Conservation (phyloP, 345 rosid genomes). For the Linum trigynum region DNA sequence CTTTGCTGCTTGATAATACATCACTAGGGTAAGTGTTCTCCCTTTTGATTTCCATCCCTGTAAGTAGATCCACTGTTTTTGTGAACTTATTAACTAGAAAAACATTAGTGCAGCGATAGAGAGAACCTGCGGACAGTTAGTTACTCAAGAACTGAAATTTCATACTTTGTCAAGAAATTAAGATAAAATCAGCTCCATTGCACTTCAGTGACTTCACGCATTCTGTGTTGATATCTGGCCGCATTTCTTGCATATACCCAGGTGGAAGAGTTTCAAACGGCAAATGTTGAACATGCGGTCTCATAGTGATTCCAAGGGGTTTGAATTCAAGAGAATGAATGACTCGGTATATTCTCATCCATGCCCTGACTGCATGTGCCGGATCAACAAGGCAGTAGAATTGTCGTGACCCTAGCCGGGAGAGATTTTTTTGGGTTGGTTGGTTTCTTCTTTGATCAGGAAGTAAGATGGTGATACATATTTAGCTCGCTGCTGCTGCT, state of each 20-base stretch:
- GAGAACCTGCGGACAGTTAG: too few relatives aligned
- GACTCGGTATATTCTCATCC: slow-evolving; percentile 87
- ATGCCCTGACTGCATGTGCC: slow-evolving; percentile 98
- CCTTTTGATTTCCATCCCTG: slow-evolving; percentile 10
- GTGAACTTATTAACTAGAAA: neutral
- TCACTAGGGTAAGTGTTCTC: slow-evolving; percentile 54
- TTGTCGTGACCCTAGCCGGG: slow-evolving; percentile 24
- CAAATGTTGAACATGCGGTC: slow-evolving; percentile 86
- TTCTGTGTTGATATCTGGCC: neutral
- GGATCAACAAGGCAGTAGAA: slow-evolving; percentile 46
- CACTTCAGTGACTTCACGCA: neutral
- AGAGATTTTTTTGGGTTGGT: slow-evolving; percentile 1
- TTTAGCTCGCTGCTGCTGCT: neutral
- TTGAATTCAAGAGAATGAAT: slow-evolving; percentile 76
- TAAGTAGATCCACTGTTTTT: neutral
- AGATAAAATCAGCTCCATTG: too few relatives aligned
- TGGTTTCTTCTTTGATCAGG: neutral
- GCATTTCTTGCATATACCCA: slow-evolving; percentile 16
- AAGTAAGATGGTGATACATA: neutral
- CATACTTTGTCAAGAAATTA: too few relatives aligned
- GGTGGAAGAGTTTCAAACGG: slow-evolving; percentile 91
- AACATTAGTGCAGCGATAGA: too few relatives aligned
- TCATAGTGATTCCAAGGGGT: slow-evolving; percentile 88
- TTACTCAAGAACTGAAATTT: too few relatives aligned
- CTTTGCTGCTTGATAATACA: slow-evolving; percentile 85